Evolutionary conservation across 2,329 filamentous ascomycete species (phyloP).

Genomic region (Phoma herbarum): DNA sequence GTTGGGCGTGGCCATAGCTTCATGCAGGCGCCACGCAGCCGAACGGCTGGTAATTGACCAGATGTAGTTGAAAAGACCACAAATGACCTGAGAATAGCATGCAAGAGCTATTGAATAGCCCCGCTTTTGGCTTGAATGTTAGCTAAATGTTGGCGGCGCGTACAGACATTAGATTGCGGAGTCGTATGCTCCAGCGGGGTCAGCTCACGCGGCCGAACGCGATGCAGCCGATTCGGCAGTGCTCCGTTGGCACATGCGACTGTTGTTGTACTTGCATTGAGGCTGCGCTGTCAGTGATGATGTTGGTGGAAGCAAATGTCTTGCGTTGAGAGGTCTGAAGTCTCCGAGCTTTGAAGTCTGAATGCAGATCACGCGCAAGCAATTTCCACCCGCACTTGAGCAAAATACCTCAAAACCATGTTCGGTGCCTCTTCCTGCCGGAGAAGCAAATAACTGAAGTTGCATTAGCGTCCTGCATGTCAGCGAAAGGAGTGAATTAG

Average conservation of each 20-base stretch:
- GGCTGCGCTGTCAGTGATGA: neutral
- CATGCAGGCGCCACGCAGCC: conserved; percentile 34
- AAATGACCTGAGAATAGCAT: conserved; percentile 42
- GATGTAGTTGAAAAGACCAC: conserved; percentile 33
- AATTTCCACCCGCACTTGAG: conserved; percentile 8
- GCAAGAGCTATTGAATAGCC: conserved; percentile 38
- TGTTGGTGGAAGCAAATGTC: conserved; percentile 5
- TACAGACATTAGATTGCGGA: conserved; percentile 26
- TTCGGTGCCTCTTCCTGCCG: conserved; percentile 12
- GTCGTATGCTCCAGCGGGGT: conserved; percentile 12
- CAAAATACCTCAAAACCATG: conserved; percentile 23
- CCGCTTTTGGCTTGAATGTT: conserved; percentile 42
- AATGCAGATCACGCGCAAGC: conserved; percentile 6
- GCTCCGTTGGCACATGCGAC: neutral
- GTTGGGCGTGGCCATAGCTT: conserved; percentile 28
- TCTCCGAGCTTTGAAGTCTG: conserved; percentile 4
- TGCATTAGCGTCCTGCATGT: conserved; percentile 35
- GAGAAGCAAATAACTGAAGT: conserved; percentile 12
- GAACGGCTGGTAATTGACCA: conserved; percentile 39
- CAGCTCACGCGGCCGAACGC: conserved; percentile 10
- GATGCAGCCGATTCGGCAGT: conserved; percentile 5
- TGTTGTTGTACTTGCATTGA: neutral
- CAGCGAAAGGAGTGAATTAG: conserved; percentile 37
- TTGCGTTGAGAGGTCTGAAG: conserved; percentile 1
- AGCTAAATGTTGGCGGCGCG: conserved; percentile 41